Conservation (phyloP, 306 rosid genomes). For the Begonia fuchsioides region DNA sequence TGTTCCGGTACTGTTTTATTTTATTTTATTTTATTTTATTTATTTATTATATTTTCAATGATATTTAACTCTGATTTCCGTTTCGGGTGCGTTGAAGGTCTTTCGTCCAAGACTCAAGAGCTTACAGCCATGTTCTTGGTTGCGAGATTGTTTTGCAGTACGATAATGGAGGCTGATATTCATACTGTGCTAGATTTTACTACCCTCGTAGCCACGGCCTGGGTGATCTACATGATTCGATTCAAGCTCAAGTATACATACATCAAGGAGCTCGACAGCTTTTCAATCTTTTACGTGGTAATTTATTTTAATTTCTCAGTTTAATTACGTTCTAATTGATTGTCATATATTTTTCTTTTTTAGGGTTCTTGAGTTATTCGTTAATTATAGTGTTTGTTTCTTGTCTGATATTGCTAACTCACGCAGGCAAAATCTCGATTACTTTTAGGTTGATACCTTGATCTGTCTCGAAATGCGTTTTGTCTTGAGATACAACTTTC, state of each 20-base stretch:
- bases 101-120: slow-evolving; percentile 62
- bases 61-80: neutral
- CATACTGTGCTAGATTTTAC: slow-evolving; percentile 34
- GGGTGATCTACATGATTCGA: slow-evolving; percentile 54
- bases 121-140: slow-evolving; percentile 49
- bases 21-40: neutral
- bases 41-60: neutral
- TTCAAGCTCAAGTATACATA: slow-evolving; percentile 53
- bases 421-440: too few relatives aligned
- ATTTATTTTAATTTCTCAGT: neutral
- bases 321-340: too few relatives aligned
- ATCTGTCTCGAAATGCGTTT: too few relatives aligned
- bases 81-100: slow-evolving; percentile 25
- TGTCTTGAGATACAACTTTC: too few relatives aligned
- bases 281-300: slow-evolving; percentile 47
- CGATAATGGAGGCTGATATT: slow-evolving; percentile 22
- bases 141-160: slow-evolving; percentile 29
- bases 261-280: slow-evolving; percentile 49
- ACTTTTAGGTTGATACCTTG: too few relatives aligned
- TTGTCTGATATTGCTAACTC: too few relatives aligned
- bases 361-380: too few relatives aligned
- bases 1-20: slow-evolving; percentile 57
- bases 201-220: slow-evolving; percentile 29
- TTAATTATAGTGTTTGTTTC: too few relatives aligned
- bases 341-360: too few relatives aligned